Evolutionary conservation across 2,329 filamentous ascomycete species (phyloP).

Genomic region (Aspergillus latus): DNA sequence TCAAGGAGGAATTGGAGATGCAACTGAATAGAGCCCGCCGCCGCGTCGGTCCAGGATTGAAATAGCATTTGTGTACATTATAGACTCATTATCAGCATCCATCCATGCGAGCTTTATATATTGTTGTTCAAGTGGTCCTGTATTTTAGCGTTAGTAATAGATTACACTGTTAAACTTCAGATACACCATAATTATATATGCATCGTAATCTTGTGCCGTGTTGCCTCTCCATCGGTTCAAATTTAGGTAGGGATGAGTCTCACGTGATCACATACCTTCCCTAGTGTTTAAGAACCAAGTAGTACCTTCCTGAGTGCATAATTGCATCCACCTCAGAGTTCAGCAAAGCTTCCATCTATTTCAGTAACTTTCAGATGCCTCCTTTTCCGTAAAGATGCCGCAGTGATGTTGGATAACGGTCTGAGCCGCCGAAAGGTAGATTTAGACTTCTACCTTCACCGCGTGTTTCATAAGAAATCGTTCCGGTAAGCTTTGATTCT

Average conservation of each 20-base stretch:
- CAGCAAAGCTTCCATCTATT: background rate
- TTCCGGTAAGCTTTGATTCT: constrained; percentile 59
- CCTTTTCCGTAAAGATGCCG: constrained; percentile 23
- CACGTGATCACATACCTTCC: no score
- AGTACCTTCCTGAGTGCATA: no score
- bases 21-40: constrained; percentile 30
- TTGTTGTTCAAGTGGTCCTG: background rate
- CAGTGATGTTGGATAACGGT: constrained; percentile 29
- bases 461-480: constrained; percentile 70
- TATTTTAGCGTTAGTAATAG: constrained; percentile 14
- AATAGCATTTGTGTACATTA: constrained; percentile 18
- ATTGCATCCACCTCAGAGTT: background rate
- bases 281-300: no score
- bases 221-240: no score
- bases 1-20: constrained; percentile 39
- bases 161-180: background rate
- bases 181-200: background rate
- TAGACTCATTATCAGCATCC: constrained; percentile 13
- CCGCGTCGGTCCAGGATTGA: background rate
- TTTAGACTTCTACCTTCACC: constrained; percentile 71
- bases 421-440: constrained; percentile 48
- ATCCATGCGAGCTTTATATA: background rate
- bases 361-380: background rate
- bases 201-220: no score
- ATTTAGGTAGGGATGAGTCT: no score